Evolutionary conservation across 2,329 filamentous ascomycete genomes (phyloP).

Genomic region (Sclerotinia trifoliorum): DNA sequence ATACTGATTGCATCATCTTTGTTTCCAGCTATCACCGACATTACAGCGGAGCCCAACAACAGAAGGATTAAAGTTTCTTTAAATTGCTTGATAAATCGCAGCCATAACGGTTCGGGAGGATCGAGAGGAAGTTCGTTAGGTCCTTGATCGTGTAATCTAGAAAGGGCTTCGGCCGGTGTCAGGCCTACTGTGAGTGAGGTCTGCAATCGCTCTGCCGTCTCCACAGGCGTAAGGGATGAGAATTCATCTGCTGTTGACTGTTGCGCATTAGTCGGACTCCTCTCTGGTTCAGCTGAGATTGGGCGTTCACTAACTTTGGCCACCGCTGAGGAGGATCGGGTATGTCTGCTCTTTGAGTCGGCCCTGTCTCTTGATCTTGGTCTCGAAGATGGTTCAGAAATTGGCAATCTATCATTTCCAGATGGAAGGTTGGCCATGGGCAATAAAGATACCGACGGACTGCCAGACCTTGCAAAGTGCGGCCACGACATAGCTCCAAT

Average conservation of each 20-base stretch:
- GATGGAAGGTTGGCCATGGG: constrained; percentile 38
- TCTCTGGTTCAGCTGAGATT: constrained; percentile 23
- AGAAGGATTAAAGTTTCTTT: constrained; percentile 92
- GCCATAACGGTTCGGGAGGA: constrained; percentile 88
- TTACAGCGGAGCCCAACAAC: constrained; percentile 81
- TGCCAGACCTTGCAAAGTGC: constrained; percentile 36
- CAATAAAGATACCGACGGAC: constrained; percentile 34
- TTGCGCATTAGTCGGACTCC: constrained; percentile 20
- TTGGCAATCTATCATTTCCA: constrained; percentile 26
- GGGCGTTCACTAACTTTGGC: constrained; percentile 36
- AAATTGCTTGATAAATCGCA: constrained; percentile 94
- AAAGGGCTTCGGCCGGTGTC: constrained; percentile 74
- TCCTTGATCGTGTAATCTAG: constrained; percentile 76
- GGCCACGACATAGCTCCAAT: constrained; percentile 38
- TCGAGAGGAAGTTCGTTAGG: constrained; percentile 95
- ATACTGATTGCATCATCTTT: constrained; percentile 95
- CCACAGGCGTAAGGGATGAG: constrained; percentile 68
- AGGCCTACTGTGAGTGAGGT: constrained; percentile 85
- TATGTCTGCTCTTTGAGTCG: constrained; percentile 35
- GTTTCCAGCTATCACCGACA: constrained; percentile 89
- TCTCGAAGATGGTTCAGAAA: constrained; percentile 33
- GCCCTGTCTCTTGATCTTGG: constrained; percentile 32
- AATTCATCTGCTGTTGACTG: constrained; percentile 55
- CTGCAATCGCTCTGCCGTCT: constrained; percentile 73
- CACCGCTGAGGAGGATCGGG: constrained; percentile 37